phyloP scores from a whole-genome alignment of 306 rosid species.

The Hippophae gyantsensis region DNA sequence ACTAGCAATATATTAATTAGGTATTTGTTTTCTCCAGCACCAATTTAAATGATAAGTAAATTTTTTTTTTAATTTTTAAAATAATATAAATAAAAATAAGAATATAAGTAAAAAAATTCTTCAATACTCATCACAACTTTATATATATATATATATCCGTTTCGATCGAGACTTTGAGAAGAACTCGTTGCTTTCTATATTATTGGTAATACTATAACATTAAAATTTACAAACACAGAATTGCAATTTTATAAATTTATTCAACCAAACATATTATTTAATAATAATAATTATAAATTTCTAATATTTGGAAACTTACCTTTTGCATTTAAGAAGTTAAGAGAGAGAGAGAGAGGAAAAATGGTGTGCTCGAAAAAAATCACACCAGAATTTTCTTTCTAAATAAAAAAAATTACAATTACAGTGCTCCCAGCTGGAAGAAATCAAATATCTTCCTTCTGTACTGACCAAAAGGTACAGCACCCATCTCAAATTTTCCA shows the following conservation, averaged over 20 bases:
- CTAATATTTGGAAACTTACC: no score
- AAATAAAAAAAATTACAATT: not conserved
- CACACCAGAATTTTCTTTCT: no score
- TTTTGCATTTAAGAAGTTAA: no score
- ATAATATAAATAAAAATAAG: no score
- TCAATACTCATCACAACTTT: not conserved
- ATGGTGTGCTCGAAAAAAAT: not conserved
- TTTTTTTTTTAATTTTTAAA: no score
- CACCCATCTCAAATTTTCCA: constrained; percentile 7
- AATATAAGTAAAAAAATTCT: no score
- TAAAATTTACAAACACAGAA: not conserved
- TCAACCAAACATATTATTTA: no score
- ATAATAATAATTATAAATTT: no score
- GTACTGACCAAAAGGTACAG: constrained; percentile 5
- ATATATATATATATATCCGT: constrained; percentile 26
- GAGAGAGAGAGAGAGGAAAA: not conserved
- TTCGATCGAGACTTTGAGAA: constrained; percentile 27
- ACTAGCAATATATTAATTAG: no score
- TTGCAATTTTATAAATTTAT: not conserved
- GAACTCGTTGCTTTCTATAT: constrained; percentile 16
- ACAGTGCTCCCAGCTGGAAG: constrained; percentile 11
- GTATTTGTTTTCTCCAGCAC: no score
- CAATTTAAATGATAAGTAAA: no score
- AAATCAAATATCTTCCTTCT: not conserved
- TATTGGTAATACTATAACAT: not conserved